Evolutionary conservation across 495 filamentous ascomycete genomes (phyloP).

Genomic region (Evansstolkia leycettana): DNA sequence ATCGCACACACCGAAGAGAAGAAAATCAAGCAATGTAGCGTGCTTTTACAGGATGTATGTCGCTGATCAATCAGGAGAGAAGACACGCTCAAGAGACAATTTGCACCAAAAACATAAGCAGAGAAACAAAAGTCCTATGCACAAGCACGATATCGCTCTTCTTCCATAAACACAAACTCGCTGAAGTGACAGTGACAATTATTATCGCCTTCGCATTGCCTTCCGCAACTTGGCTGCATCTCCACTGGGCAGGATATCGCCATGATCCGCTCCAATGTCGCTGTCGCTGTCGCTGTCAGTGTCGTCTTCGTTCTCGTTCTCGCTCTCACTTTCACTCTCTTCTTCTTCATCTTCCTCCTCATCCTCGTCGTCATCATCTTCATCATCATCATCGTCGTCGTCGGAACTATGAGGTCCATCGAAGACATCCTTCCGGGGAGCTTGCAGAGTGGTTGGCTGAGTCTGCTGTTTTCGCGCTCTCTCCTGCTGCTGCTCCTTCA

Average conservation of each 20-base stretch:
- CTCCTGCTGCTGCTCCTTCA: neutral
- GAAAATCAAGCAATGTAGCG: no score
- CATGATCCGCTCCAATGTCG: neutral
- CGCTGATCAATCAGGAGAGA: no score
- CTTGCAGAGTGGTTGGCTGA: neutral
- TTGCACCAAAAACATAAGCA: no score
- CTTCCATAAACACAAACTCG: no score
- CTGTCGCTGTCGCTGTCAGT: neutral
- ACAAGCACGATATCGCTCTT: no score
- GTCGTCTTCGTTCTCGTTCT: constrained; percentile 3
- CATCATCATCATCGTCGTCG: neutral
- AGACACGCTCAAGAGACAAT: no score
- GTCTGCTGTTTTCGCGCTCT: neutral
- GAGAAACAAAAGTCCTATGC: no score
- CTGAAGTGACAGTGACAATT: no score
- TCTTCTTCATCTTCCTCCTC: neutral
- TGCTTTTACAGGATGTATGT: no score
- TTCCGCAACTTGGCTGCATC: constrained; percentile 3
- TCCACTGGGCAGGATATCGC: constrained; percentile 6
- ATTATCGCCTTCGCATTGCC: neutral
- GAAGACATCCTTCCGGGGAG: neutral
- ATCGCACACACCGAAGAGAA: no score
- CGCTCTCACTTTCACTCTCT: constrained; percentile 3
- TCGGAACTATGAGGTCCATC: neutral
- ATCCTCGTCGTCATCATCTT: constrained; percentile 1